phyloP scores from a whole-genome alignment of 2,329 filamentous ascomycete genomes.

The Xylariomycetidae sp. region DNA sequence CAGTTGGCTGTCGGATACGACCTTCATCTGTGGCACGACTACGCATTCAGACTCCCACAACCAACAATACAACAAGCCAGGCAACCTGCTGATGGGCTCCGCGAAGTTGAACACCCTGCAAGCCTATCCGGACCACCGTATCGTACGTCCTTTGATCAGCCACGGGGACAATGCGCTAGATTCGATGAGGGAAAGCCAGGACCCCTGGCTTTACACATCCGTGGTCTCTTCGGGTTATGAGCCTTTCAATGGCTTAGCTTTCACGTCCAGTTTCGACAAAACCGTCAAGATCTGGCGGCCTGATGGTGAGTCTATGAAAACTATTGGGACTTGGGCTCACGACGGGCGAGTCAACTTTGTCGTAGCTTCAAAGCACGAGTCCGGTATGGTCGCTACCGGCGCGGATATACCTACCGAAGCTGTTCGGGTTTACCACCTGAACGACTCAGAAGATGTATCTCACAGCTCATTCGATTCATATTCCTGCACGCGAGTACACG shows the following conservation, averaged over 20 bases:
- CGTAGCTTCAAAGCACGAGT: constrained; percentile 42
- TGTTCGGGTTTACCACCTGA: constrained; percentile 52
- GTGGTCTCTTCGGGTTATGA: constrained; percentile 59
- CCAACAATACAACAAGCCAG: constrained; percentile 62
- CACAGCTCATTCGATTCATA: constrained; percentile 21
- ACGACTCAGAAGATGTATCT: constrained; percentile 5
- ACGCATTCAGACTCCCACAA: constrained; percentile 60
- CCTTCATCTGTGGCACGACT: constrained; percentile 58
- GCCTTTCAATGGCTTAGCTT: constrained; percentile 38
- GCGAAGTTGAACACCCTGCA: constrained; percentile 37
- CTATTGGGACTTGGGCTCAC: constrained; percentile 50
- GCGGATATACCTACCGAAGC: constrained; percentile 50
- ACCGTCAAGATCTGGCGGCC: constrained; percentile 57
- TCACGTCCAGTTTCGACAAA: constrained; percentile 58
- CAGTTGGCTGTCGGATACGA: constrained; percentile 49
- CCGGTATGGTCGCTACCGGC: constrained; percentile 53
- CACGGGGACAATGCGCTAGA: constrained; percentile 51
- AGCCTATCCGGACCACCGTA: constrained; percentile 53
- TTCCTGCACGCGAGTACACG: constrained; percentile 26
- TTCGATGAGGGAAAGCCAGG: constrained; percentile 54
- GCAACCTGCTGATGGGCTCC: constrained; percentile 56
- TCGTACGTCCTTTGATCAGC: constrained; percentile 48
- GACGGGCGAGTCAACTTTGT: constrained; percentile 60
- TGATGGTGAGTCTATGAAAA: constrained; percentile 37
- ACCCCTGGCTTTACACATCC: constrained; percentile 60